phyloP scores from a whole-genome alignment of 1,284 basidiomycete species.

The Mycena sp. region DNA sequence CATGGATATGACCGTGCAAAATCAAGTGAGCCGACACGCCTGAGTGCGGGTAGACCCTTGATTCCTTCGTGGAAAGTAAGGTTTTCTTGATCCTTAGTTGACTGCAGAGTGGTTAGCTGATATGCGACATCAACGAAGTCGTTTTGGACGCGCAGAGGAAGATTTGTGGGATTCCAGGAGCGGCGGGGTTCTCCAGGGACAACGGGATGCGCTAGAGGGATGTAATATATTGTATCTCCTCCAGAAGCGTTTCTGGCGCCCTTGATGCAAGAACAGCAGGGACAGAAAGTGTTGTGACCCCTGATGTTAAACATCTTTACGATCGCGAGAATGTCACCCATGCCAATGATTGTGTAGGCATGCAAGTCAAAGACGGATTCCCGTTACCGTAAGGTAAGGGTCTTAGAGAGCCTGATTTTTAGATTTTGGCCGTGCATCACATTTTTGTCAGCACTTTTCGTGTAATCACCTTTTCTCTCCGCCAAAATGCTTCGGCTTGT shows the following conservation, averaged over 20 bases:
- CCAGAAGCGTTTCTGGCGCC: neutral
- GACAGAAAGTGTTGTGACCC: conserved; percentile 29
- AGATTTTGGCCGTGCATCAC: too few species aligned
- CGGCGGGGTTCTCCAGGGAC: neutral
- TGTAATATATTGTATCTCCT: conserved; percentile 19
- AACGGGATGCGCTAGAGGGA: neutral
- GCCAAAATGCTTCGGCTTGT: too few species aligned
- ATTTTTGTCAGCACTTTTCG: too few species aligned
- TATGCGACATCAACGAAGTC: neutral
- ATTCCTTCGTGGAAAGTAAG: neutral
- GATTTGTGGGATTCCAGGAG: conserved; percentile 3
- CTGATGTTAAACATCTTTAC: conserved; percentile 29
- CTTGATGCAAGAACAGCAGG: conserved; percentile 33
- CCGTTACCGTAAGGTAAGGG: too few species aligned
- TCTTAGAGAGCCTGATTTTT: too few species aligned
- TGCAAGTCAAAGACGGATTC: conserved; percentile 42
- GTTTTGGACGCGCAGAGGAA: conserved; percentile 33
- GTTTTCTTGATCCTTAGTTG: neutral
- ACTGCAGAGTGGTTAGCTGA: neutral
- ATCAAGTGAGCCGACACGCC: neutral
- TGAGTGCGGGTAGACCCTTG: neutral
- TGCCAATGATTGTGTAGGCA: conserved; percentile 43
- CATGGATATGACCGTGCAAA: neutral
- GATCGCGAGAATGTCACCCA: conserved; percentile 49
- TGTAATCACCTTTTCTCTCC: too few species aligned